Evolutionary conservation across 2,329 filamentous ascomycete genomes (phyloP).

Genomic region (Botrytis fragariae): DNA sequence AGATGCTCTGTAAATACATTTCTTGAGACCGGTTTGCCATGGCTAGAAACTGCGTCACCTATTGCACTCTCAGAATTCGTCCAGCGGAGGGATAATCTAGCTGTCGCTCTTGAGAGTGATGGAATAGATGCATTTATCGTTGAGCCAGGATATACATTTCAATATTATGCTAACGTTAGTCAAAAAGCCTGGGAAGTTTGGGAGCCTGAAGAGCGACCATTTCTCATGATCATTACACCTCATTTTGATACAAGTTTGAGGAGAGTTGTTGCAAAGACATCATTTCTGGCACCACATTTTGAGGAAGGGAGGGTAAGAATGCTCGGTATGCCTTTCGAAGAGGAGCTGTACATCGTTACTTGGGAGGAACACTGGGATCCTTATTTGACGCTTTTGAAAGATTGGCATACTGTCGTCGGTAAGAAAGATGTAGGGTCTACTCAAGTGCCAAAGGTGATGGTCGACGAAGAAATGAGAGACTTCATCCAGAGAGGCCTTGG

Average conservation of each 20-base stretch:
- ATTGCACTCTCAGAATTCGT: constrained; percentile 32
- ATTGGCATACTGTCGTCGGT: constrained; percentile 35
- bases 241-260: constrained; percentile 40
- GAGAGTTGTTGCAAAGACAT: constrained; percentile 51
- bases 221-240: constrained; percentile 60
- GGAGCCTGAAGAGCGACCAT: constrained; percentile 63
- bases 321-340: constrained; percentile 54
- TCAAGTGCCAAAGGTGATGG: constrained; percentile 49
- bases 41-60: background rate
- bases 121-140: constrained; percentile 57
- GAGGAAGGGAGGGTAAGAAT: constrained; percentile 59
- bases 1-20: background rate
- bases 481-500: constrained; percentile 58
- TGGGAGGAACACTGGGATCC: constrained; percentile 67
- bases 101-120: constrained; percentile 51
- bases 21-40: constrained; percentile 3
- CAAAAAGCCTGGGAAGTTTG: constrained; percentile 62
- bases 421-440: constrained; percentile 9
- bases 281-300: constrained; percentile 58
- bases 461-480: constrained; percentile 64
- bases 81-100: constrained; percentile 54
- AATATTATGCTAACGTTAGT: constrained; percentile 61
- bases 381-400: constrained; percentile 51
- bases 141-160: constrained; percentile 63
- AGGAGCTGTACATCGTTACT: constrained; percentile 52